Evolutionary conservation across 306 rosid genomes (phyloP).

Genomic region (Clitoria ternatea): DNA sequence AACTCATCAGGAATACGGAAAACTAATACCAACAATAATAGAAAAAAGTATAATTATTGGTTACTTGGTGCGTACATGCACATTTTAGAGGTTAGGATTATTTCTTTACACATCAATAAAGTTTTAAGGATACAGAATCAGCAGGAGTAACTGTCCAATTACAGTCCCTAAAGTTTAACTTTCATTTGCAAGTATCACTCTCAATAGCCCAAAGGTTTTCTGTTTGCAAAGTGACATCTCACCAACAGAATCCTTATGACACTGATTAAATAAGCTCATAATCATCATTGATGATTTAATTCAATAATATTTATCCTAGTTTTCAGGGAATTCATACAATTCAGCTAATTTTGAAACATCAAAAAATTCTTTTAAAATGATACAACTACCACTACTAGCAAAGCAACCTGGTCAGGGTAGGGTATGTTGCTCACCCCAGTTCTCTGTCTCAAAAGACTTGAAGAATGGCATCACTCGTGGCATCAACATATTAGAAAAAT

Average conservation of each 20-base stretch:
- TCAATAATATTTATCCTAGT: not conserved
- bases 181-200: slow-evolving; percentile 5
- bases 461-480: not conserved
- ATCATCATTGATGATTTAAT: not conserved
- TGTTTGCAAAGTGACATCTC: slow-evolving; percentile 10
- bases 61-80: not conserved
- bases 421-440: not conserved
- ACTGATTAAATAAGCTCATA: slow-evolving; percentile 11
- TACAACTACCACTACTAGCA: slow-evolving; percentile 14
- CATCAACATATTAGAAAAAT: not conserved
- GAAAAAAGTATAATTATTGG: not conserved
- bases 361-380: slow-evolving; percentile 1
- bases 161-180: not conserved
- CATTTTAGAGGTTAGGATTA: not conserved
- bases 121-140: not conserved
- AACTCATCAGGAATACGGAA: not conserved
- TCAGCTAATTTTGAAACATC: slow-evolving; percentile 4
- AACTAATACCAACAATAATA: not conserved
- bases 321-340: not conserved
- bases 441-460: not conserved
- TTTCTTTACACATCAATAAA: not conserved
- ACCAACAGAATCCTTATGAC: slow-evolving; percentile 20
- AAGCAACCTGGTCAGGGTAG: slow-evolving; percentile 1
- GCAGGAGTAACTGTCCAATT: not conserved
- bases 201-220: not conserved